These are phyloP conservation scores for Parsonsia alboflavescens DNA, from an alignment of 257 asterid species.

Conservation along the genomic window DNA sequence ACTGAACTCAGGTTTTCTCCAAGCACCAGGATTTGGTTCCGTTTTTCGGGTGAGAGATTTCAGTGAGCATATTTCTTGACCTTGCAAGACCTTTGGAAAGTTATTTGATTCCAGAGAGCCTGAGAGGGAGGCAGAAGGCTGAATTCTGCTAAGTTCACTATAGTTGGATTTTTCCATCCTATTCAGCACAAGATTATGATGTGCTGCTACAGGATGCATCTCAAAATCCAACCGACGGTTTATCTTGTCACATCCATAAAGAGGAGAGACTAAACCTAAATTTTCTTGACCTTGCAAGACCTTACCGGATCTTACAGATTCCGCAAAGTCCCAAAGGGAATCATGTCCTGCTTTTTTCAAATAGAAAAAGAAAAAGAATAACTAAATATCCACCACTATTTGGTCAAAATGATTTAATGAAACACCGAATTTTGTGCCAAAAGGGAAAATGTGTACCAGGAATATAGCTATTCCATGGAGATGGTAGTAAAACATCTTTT, in stretches of 20 bases:
- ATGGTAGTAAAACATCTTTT: constrained; percentile 10
- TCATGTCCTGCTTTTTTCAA: constrained; percentile 46
- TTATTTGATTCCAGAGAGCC: constrained; percentile 89
- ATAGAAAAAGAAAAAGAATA: not conserved
- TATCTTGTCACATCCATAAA: constrained; percentile 53
- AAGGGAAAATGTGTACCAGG: constrained; percentile 48
- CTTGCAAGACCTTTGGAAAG: constrained; percentile 99
- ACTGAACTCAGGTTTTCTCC: constrained; percentile 58
- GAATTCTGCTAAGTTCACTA: constrained; percentile 46
- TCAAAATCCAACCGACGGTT: constrained; percentile 65
- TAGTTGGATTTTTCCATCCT: constrained; percentile 42
- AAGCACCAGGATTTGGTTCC: constrained; percentile 40
- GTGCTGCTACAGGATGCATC: constrained; percentile 40
- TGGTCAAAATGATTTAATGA: constrained; percentile 4
- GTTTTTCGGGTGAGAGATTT: constrained; percentile 63
- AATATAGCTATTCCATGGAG: constrained; percentile 23
- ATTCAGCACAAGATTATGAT: constrained; percentile 37
- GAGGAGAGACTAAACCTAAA: constrained; percentile 56
- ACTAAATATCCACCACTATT: not conserved
- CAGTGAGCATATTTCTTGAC: constrained; percentile 97
- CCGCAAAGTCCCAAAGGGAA: constrained; percentile 87
- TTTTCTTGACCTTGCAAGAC: constrained; percentile 99
- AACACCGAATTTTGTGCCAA: not conserved
- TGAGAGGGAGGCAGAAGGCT: constrained; percentile 55
- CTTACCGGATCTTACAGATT: constrained; percentile 84